Conservation (phyloP, 1,284 basidiomycete species). For the Rhizoctonia solani region DNA sequence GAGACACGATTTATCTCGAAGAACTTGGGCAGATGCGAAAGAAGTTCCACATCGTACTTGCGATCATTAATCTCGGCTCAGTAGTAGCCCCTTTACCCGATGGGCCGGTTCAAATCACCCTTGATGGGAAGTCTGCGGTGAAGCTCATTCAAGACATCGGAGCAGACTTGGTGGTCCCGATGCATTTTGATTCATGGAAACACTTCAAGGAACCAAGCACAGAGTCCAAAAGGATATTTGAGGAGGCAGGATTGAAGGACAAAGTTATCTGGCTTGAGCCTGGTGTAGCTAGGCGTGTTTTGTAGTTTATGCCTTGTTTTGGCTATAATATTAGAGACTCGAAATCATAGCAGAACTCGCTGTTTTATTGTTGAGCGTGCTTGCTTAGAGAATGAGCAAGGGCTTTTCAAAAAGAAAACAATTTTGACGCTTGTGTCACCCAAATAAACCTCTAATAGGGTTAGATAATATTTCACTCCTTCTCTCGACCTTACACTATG, state of each 20-base stretch:
- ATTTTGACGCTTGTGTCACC: too few species aligned
- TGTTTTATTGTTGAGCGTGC: too few species aligned
- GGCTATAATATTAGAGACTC: too few species aligned
- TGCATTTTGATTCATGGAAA: constrained; percentile 19
- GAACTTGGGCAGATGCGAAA: constrained; percentile 28
- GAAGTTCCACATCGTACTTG: constrained; percentile 32
- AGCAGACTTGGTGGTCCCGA: constrained; percentile 6
- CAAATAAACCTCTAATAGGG: too few species aligned
- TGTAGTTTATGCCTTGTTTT: background rate
- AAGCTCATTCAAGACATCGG: constrained; percentile 8
- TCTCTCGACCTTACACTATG: too few species aligned
- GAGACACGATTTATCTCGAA: constrained; percentile 32
- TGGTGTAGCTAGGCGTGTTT: background rate
- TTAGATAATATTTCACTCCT: too few species aligned
- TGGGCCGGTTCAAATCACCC: constrained; percentile 9
- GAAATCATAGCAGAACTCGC: too few species aligned
- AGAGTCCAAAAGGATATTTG: background rate
- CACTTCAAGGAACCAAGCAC: constrained; percentile 1
- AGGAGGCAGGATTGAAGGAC: constrained; percentile 13
- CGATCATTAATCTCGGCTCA: constrained; percentile 10
- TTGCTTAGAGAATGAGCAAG: too few species aligned
- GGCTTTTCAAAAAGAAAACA: too few species aligned
- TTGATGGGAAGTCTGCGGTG: constrained; percentile 6
- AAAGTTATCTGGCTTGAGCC: constrained; percentile 12
- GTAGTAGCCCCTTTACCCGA: background rate